Evolutionary conservation across 495 filamentous ascomycete genomes (phyloP).

Genomic region (Ascodesmis nigricans): DNA sequence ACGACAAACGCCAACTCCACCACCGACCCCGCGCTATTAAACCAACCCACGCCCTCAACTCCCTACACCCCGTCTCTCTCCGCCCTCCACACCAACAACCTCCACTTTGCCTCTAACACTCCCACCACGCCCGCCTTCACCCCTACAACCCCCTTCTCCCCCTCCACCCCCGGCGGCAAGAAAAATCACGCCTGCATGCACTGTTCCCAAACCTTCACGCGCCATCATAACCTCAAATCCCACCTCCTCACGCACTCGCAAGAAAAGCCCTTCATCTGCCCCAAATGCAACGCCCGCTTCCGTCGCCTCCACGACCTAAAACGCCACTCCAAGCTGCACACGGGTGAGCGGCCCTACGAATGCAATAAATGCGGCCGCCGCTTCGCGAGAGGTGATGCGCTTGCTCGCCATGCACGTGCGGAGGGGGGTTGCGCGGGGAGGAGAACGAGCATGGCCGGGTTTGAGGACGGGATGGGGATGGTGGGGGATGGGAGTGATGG

Average conservation of each 20-base stretch:
- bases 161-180: constrained; percentile 16
- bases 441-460: constrained; percentile 66
- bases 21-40: constrained; percentile 13
- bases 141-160: constrained; percentile 18
- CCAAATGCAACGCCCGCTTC: constrained; percentile 74
- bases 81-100: constrained; percentile 13
- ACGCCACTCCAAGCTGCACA: constrained; percentile 87
- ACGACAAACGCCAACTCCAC: constrained; percentile 11
- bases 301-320: constrained; percentile 87
- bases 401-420: constrained; percentile 88
- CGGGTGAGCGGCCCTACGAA: constrained; percentile 82
- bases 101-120: constrained; percentile 13
- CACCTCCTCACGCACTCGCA: constrained; percentile 96
- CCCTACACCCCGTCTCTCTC: constrained; percentile 13
- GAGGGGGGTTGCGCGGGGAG: constrained; percentile 88
- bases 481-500: constrained; percentile 17
- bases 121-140: constrained; percentile 17
- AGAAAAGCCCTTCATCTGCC: constrained; percentile 88
- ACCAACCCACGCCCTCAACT: no score
- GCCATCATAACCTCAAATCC: constrained; percentile 97
- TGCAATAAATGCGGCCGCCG: constrained; percentile 83
- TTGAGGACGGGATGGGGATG: constrained; percentile 29
- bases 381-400: constrained; percentile 85
- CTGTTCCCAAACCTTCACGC: constrained; percentile 87
- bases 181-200: constrained; percentile 83